Evolutionary conservation across 768 basidiomycete genomes (phyloP).

Genomic region (Tulasnella calospora): DNA sequence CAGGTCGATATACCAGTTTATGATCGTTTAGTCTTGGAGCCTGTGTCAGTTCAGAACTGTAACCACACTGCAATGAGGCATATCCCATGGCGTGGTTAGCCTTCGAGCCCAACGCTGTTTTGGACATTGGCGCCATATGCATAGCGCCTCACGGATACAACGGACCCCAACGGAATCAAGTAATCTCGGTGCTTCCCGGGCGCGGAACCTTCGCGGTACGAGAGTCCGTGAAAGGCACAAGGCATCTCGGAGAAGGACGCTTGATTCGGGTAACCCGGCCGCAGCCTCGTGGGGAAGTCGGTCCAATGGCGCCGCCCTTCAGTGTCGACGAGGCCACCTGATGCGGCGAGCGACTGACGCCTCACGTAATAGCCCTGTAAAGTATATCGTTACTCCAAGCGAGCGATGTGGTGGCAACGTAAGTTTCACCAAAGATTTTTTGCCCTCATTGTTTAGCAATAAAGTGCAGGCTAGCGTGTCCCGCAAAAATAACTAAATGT

Average conservation of each 20-base stretch:
- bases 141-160: not conserved
- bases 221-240: not conserved
- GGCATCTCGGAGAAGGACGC: not conserved
- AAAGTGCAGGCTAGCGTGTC: not conserved
- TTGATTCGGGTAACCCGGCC: not conserved
- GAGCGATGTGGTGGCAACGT: not conserved
- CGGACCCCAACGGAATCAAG: not conserved
- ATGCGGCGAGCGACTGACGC: not conserved
- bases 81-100: not conserved
- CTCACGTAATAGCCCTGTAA: not conserved
- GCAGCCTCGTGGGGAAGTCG: not conserved
- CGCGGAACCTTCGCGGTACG: not conserved
- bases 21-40: not conserved
- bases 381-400: not conserved
- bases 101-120: not conserved
- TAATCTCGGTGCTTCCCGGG: slow-evolving; percentile 3
- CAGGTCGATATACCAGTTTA: not conserved
- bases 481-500: not conserved
- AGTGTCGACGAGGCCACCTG: not conserved
- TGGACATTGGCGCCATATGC: not conserved
- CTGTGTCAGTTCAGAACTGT: not conserved
- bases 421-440: not conserved
- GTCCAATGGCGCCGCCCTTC: not conserved
- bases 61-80: not conserved
- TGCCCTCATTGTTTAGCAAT: not conserved